Conservation (phyloP, 257 asterid genomes). For the Fraxinus anomala region DNA sequence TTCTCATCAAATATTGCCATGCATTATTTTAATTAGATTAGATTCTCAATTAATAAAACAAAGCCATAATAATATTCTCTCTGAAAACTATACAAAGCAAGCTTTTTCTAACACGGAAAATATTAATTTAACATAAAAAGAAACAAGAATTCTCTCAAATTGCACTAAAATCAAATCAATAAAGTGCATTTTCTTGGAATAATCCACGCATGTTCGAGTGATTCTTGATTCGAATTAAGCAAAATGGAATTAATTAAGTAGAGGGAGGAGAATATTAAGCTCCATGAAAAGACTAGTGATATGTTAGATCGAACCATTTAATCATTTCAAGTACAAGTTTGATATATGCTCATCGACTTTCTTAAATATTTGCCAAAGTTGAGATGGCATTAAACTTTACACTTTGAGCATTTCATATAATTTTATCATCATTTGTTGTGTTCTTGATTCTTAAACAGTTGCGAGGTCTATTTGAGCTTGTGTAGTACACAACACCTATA, state of each 20-base stretch:
- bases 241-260: background rate
- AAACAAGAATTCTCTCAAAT: slow-evolving; percentile 10
- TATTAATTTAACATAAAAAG: background rate
- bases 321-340: too few relatives aligned
- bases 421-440: slow-evolving; percentile 8
- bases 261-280: background rate
- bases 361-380: slow-evolving; percentile 27
- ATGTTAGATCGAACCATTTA: slow-evolving; percentile 12
- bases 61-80: background rate
- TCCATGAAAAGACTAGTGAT: slow-evolving; percentile 26
- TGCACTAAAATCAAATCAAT: slow-evolving; percentile 19
- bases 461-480: background rate
- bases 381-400: slow-evolving; percentile 3
- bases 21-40: background rate
- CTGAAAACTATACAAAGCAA: background rate
- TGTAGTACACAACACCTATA: background rate
- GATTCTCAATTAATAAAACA: background rate
- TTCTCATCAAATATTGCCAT: too few relatives aligned
- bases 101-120: slow-evolving; percentile 4
- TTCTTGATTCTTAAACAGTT: slow-evolving; percentile 32
- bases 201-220: background rate
- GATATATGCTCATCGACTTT: slow-evolving; percentile 8
- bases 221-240: slow-evolving; percentile 12
- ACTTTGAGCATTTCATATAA: background rate
- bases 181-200: slow-evolving; percentile 24